Evolutionary conservation across 495 filamentous ascomycete genomes (phyloP), one percentile per base, ranked within the genome.

Genomic region (Mytilinidion resinicola): DNA sequence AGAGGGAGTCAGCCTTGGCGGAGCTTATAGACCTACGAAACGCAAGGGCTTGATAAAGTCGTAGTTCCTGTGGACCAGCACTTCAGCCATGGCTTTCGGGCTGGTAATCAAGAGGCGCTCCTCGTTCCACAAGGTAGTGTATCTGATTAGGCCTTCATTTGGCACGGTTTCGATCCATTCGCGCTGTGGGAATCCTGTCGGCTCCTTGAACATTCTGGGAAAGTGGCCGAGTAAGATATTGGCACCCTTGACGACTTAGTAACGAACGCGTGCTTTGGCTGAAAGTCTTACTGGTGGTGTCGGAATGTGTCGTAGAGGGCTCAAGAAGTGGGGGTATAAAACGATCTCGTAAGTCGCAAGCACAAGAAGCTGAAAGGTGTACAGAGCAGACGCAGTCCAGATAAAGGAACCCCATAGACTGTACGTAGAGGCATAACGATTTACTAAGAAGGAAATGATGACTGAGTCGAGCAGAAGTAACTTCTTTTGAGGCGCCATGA

Each of bases 101-200:
- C 72, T 80, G 0, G 82, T 85, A 20, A 85, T 60, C 1, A 91
- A 61, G 4, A 96, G 63, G 41, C 90, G 78, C 66, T 95, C 89
- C 6, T 75, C 56, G 64, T 95, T 92, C 58, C 86, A 82, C 5
- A 85, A 53, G 14, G 78, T 80, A 11, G 80, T 75, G 68, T 95
- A 92, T 33, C 84, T 80, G 47, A 97, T 88, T n/a, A 96, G 68
- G 9, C 91, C 91, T 46, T 92, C 80, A 61, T 96, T 91, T n/a
- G 89, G 87, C 34, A 95, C 75, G 0, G 74, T 81, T 44, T 85
- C 79, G 52, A 84, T 76, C 90, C 89, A 95, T 39, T 85, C 70
- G n/a, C 78, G 68, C 51, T 80, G 78, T 0, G 84, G 80, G 4
- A 70, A 69, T 7, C 89, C 89, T 0, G 82, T 80, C 0, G 86